Evolutionary conservation across 1,139 yeast species (phyloP).

Genomic region (Suhomyces taliae): DNA sequence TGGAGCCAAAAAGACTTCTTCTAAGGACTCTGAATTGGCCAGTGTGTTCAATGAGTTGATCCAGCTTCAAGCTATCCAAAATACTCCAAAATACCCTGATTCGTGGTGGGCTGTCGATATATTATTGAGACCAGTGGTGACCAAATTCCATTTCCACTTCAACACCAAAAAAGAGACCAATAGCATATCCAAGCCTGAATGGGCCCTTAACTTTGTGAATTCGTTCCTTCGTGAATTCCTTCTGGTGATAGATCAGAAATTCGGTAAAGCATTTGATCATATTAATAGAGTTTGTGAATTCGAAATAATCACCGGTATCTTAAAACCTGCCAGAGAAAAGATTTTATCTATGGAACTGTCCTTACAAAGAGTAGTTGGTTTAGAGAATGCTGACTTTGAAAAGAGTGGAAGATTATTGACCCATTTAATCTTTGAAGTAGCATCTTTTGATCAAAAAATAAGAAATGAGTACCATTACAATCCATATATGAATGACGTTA

Average conservation of each 20-base stretch:
- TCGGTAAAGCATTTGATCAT: slow-evolving; percentile 32
- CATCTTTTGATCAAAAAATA: slow-evolving; percentile 58
- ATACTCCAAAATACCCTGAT: slow-evolving; percentile 38
- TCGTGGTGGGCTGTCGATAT: slow-evolving; percentile 61
- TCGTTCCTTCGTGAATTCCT: slow-evolving; percentile 49
- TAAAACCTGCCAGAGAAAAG: slow-evolving; percentile 53
- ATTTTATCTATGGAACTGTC: slow-evolving; percentile 26
- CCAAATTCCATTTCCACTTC: slow-evolving; percentile 77
- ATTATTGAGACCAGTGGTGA: slow-evolving; percentile 55
- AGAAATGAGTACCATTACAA: slow-evolving; percentile 55
- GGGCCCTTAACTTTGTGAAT: slow-evolving; percentile 62
- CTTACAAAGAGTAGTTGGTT: background rate
- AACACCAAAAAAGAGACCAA: slow-evolving; percentile 62
- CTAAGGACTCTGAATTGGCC: slow-evolving; percentile 6
- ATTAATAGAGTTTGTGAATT: slow-evolving; percentile 32
- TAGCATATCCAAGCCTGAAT: slow-evolving; percentile 74
- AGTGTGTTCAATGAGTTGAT: slow-evolving; percentile 23
- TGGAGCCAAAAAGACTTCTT: slow-evolving; percentile 4
- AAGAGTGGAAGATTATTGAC: slow-evolving; percentile 52
- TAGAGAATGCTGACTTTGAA: slow-evolving; percentile 26
- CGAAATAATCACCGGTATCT: slow-evolving; percentile 57
- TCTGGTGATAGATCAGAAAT: slow-evolving; percentile 32
- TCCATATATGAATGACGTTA: slow-evolving; percentile 39
- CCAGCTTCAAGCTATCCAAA: slow-evolving; percentile 37
- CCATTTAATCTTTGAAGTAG: slow-evolving; percentile 60